phyloP scores from a whole-genome alignment of 1,284 basidiomycete genomes.

The Marasmius tenuissimus region DNA sequence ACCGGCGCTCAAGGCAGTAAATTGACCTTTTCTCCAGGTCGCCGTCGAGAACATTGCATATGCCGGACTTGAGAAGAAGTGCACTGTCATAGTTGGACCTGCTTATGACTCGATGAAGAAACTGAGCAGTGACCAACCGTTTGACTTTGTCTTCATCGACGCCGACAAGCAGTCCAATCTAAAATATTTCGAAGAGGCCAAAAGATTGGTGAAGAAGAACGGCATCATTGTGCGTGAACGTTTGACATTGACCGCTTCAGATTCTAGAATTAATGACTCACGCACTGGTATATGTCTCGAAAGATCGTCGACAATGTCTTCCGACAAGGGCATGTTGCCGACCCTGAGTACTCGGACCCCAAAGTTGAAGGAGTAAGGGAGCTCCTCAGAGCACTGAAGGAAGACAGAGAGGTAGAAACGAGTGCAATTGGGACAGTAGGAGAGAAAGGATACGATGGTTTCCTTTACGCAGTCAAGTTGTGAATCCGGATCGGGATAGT shows the following conservation, averaged over 20 bases:
- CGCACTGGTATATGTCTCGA: background rate
- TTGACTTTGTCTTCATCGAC: slow-evolving; percentile 64
- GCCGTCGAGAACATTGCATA: slow-evolving; percentile 49
- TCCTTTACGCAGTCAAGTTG: slow-evolving; percentile 45
- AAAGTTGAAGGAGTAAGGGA: slow-evolving; percentile 47
- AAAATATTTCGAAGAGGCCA: slow-evolving; percentile 53
- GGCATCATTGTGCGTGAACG: slow-evolving; percentile 50
- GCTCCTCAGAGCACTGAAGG: slow-evolving; percentile 47
- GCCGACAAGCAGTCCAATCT: slow-evolving; percentile 55
- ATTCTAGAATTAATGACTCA: background rate
- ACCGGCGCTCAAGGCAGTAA: background rate
- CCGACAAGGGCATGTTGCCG: slow-evolving; percentile 46
- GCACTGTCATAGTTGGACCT: slow-evolving; percentile 49
- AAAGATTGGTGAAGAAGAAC: slow-evolving; percentile 51
- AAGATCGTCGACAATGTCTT: slow-evolving; percentile 68
- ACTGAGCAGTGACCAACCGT: slow-evolving; percentile 42
- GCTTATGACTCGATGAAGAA: slow-evolving; percentile 46
- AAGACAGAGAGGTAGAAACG: slow-evolving; percentile 55
- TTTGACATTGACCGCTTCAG: background rate
- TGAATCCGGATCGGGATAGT: background rate
- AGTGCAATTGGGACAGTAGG: slow-evolving; percentile 62
- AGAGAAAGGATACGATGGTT: slow-evolving; percentile 64
- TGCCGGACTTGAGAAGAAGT: slow-evolving; percentile 46
- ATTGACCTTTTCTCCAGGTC: slow-evolving; percentile 36
- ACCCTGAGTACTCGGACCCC: slow-evolving; percentile 36